These are phyloP conservation scores for Lentinus brumalis DNA, from an alignment of 768 basidiomycete genomes.

Conservation along the genomic window DNA sequence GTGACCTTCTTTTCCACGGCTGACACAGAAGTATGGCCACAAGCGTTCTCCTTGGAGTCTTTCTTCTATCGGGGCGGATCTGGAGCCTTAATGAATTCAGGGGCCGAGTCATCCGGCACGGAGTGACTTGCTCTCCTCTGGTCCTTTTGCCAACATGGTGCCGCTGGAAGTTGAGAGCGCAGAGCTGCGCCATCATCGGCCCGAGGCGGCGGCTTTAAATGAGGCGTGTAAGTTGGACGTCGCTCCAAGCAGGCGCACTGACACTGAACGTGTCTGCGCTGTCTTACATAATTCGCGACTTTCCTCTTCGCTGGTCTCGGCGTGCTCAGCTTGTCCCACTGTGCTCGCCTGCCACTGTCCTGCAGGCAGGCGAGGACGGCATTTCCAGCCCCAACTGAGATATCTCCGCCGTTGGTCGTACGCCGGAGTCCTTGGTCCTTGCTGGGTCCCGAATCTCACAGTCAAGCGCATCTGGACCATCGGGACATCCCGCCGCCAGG, in stretches of 20 bases:
- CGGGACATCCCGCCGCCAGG: too few species aligned
- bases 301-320: constrained; percentile 15
- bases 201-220: constrained; percentile 7
- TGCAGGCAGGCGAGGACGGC: background rate
- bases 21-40: constrained; percentile 6
- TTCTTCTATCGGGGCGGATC: constrained; percentile 15
- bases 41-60: constrained; percentile 4
- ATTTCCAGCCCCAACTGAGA: constrained; percentile 8
- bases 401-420: background rate
- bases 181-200: constrained; percentile 1
- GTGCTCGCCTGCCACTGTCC: constrained; percentile 1
- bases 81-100: constrained; percentile 12
- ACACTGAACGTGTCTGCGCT: constrained; percentile 9
- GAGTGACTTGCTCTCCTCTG: background rate
- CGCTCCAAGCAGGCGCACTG: constrained; percentile 11
- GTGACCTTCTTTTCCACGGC: constrained; percentile 16
- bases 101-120: background rate
- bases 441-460: too few species aligned
- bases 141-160: background rate
- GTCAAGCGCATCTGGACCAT: too few species aligned
- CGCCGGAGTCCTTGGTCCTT: background rate
- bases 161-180: background rate
- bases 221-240: constrained; percentile 9
- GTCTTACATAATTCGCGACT: constrained; percentile 21
- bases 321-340: constrained; percentile 1